These are phyloP conservation scores for Haberlea rhodopensis DNA, from an alignment of 257 asterid genomes.

Conservation along the genomic window DNA sequence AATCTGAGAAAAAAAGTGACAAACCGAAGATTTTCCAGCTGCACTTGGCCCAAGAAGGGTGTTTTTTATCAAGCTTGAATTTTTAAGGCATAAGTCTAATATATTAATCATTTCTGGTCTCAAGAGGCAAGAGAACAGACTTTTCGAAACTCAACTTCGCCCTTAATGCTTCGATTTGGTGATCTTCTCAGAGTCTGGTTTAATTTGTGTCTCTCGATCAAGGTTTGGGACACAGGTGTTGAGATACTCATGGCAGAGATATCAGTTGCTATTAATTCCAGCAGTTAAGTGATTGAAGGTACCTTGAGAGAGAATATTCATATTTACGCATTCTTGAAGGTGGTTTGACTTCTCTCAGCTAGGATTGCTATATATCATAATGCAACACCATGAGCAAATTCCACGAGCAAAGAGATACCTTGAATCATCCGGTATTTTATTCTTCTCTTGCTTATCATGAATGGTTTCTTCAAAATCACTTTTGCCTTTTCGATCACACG, in stretches of 20 bases:
- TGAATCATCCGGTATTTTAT: constrained; percentile 65
- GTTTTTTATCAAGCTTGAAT: constrained; percentile 56
- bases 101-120: constrained; percentile 54
- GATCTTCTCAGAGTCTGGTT: constrained; percentile 65
- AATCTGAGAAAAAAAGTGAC: constrained; percentile 71
- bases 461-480: constrained; percentile 42
- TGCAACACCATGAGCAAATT: constrained; percentile 81
- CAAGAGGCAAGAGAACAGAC: constrained; percentile 57
- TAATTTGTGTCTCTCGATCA: constrained; percentile 62
- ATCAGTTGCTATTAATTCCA: constrained; percentile 79
- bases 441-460: constrained; percentile 55
- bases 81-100: constrained; percentile 56
- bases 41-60: constrained; percentile 84
- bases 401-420: constrained; percentile 80
- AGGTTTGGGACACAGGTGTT: constrained; percentile 63
- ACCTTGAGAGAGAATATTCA: constrained; percentile 77
- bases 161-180: constrained; percentile 40
- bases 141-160: constrained; percentile 52
- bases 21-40: constrained; percentile 69
- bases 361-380: constrained; percentile 70
- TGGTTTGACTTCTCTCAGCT: constrained; percentile 54
- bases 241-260: constrained; percentile 65
- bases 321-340: constrained; percentile 64
- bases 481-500: constrained; percentile 56
- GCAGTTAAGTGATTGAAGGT: constrained; percentile 75